phyloP scores from a whole-genome alignment of 352 stramenopile genomes.

The Globisporangium paddicum region DNA sequence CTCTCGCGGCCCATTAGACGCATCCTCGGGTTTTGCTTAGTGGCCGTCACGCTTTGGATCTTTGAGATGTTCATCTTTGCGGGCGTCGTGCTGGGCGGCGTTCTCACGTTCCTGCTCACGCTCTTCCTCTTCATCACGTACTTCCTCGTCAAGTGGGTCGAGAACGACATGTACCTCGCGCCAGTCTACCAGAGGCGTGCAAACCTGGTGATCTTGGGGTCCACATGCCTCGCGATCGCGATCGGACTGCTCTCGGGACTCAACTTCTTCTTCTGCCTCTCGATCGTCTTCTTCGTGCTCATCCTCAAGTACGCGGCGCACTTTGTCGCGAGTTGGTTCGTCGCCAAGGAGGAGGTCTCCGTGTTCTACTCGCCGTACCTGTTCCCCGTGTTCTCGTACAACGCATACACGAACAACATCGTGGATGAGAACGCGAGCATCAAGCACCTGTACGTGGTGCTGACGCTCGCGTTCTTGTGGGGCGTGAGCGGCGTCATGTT shows the following conservation, averaged over 20 bases:
- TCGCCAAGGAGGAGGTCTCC: constrained; percentile 52
- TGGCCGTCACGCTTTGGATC: constrained; percentile 53
- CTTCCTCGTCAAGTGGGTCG: constrained; percentile 79
- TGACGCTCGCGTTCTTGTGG: constrained; percentile 81
- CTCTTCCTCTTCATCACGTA: constrained; percentile 73
- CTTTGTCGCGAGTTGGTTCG: constrained; percentile 54
- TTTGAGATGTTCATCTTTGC: constrained; percentile 78
- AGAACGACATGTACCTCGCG: constrained; percentile 80
- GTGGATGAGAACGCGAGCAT: constrained; percentile 79
- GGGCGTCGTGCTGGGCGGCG: constrained; percentile 39
- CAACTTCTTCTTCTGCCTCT: constrained; percentile 82
- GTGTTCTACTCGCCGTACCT: constrained; percentile 87
- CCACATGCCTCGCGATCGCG: constrained; percentile 34
- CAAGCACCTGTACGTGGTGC: constrained; percentile 56
- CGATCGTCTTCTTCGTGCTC: constrained; percentile 80
- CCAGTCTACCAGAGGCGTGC: constrained; percentile 52
- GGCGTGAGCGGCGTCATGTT: constrained; percentile 87
- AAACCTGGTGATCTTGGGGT: constrained; percentile 30
- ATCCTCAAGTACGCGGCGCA: constrained; percentile 72
- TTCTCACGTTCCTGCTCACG: constrained; percentile 51
- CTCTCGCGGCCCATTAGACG: constrained; percentile 45
- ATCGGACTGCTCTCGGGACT: constrained; percentile 42
- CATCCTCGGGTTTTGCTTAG: constrained; percentile 26
- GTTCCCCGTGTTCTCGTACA: constrained; percentile 90
- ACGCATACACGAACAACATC: constrained; percentile 89